Percentiles rank a stretch among this genome's conserved stretches.
phyloP scores from a whole-genome alignment of 1,139 yeast species.

The Suhomyces terraborum region DNA sequence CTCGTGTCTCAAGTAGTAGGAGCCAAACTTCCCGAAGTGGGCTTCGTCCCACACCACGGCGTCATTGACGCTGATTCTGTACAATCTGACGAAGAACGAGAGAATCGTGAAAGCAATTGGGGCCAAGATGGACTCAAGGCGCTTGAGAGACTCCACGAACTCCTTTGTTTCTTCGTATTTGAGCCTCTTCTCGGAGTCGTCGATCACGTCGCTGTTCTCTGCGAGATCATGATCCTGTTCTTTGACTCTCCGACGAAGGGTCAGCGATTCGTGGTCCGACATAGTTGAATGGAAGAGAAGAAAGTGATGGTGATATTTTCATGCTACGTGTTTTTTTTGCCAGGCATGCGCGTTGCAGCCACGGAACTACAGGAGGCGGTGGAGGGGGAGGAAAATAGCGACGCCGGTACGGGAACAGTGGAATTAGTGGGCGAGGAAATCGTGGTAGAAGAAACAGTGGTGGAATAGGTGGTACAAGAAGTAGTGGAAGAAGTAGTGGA shows the following conservation, averaged over 20 bases:
- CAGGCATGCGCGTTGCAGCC: constrained; percentile 5
- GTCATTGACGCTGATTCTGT: constrained; percentile 51
- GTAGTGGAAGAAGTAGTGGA: too few relatives aligned
- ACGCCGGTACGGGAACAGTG: neutral
- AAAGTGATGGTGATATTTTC: constrained; percentile 2
- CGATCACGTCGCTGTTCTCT: constrained; percentile 14
- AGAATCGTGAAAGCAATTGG: constrained; percentile 52
- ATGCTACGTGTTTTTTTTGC: constrained; percentile 9
- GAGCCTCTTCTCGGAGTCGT: constrained; percentile 27
- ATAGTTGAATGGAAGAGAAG: constrained; percentile 14
- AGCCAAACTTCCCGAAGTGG: constrained; percentile 91
- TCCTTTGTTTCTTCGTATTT: constrained; percentile 35
- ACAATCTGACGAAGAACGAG: constrained; percentile 54
- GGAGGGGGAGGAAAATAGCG: neutral
- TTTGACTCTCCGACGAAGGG: constrained; percentile 25
- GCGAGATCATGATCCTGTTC: constrained; percentile 12
- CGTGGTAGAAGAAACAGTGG: neutral
- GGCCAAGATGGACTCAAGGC: constrained; percentile 40
- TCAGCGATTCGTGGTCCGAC: constrained; percentile 32
- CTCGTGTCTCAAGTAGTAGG: constrained; percentile 87
- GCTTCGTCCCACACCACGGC: constrained; percentile 69
- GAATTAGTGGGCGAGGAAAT: neutral
- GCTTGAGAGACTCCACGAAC: constrained; percentile 32
- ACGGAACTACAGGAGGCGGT: neutral
- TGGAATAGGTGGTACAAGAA: too few relatives aligned